Conservation (phyloP, 306 rosid species). For the Delonix regia region DNA sequence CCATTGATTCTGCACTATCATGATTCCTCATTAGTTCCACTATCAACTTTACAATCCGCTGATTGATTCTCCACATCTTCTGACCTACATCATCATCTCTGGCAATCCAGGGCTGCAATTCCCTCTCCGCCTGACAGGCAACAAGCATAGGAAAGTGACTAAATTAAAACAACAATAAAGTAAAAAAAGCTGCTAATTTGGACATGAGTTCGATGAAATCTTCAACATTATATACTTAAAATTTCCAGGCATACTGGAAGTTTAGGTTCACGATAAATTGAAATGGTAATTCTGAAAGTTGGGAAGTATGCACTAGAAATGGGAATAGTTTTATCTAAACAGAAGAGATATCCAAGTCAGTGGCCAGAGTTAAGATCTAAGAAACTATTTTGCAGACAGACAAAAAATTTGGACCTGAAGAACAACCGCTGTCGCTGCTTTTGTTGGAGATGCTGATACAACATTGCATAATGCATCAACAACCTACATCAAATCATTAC, state of each 20-base stretch:
- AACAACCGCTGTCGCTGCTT: conserved; percentile 92
- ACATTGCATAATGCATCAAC: conserved; percentile 97
- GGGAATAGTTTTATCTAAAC: background rate
- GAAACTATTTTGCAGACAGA: conserved; percentile 27
- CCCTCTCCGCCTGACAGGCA: conserved; percentile 81
- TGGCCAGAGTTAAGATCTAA: conserved; percentile 13
- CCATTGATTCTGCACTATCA: conserved; percentile 77
- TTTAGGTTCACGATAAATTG: background rate
- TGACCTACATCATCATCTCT: conserved; percentile 93
- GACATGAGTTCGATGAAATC: conserved; percentile 32
- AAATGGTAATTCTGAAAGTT: conserved; percentile 1
- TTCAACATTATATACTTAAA: conserved; percentile 28
- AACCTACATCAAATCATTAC: conserved; percentile 53
- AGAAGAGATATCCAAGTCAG: conserved; percentile 28
- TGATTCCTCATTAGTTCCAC: conserved; percentile 97
- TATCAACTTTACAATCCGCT: conserved; percentile 83
- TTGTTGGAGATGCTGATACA: conserved; percentile 85
- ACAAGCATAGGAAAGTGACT: conserved; percentile 46
- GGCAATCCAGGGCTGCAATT: conserved; percentile 97
- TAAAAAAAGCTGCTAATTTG: conserved; percentile 17
- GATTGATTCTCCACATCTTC: conserved; percentile 97
- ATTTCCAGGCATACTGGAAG: background rate
- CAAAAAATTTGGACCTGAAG: conserved; percentile 77
- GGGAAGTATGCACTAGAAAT: conserved; percentile 13
- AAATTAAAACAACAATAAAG: conserved; percentile 34